Evolutionary conservation across 2,329 filamentous ascomycete species (phyloP).

Genomic region (Neonectria faginata): DNA sequence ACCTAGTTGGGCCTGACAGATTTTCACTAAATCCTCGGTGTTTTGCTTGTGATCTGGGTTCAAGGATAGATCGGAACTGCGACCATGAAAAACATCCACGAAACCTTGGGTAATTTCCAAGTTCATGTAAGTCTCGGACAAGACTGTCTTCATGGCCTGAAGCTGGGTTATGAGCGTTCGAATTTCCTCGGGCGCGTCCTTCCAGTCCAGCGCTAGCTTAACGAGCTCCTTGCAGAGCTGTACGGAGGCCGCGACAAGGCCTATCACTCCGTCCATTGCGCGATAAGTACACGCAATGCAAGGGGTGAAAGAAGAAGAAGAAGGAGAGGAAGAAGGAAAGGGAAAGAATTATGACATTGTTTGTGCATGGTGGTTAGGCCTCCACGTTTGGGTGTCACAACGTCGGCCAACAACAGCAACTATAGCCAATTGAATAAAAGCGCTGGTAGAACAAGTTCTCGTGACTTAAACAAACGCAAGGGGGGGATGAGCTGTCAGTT

Average conservation of each 20-base stretch:
- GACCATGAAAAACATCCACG: conserved; percentile 8
- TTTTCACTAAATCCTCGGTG: conserved; percentile 10
- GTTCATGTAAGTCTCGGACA: conserved; percentile 22
- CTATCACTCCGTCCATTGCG: conserved; percentile 2
- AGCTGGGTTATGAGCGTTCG: conserved; percentile 14
- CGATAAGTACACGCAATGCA: not conserved
- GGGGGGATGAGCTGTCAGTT: not conserved
- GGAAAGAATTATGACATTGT: not conserved
- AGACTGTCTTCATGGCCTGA: conserved; percentile 18
- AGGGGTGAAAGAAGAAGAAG: not conserved
- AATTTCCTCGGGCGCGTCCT: conserved; percentile 8
- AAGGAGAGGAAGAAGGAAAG: not conserved
- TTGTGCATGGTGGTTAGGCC: not conserved
- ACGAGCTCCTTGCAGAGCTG: conserved; percentile 6
- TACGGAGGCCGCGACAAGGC: conserved; percentile 6
- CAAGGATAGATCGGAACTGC: conserved; percentile 11
- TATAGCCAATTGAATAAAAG: not conserved
- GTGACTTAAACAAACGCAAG: not conserved
- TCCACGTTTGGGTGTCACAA: not conserved
- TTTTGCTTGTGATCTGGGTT: not conserved
- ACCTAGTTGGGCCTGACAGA: not conserved
- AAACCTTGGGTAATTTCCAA: conserved; percentile 8
- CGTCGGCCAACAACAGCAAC: not conserved
- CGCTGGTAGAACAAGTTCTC: not conserved
- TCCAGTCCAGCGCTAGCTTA: conserved; percentile 7